A percentile compares a stretch with the other conserved stretches of the same genome.
These are phyloP conservation scores for Diatrype stigma DNA, from an alignment of 2,329 filamentous ascomycete genomes.

Conservation along the genomic window DNA sequence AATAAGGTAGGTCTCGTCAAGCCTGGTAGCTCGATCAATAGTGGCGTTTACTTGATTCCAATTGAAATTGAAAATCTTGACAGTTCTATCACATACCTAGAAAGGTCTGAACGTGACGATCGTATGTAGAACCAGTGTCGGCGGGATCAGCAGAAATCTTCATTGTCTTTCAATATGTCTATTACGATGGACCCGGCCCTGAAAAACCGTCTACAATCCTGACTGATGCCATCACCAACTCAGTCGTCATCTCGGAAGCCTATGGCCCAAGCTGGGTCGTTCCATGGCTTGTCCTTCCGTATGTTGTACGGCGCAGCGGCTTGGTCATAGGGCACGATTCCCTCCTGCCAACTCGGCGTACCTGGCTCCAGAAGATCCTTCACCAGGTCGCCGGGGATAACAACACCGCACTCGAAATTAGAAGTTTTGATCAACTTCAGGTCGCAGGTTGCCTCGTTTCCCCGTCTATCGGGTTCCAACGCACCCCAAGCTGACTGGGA, in stretches of 20 bases:
- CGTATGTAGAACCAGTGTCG: too few relatives aligned
- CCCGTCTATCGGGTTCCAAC: conserved; percentile 16
- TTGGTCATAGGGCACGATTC: conserved; percentile 17
- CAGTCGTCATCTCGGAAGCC: neutral
- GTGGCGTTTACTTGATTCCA: too few relatives aligned
- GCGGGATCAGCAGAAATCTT: too few relatives aligned
- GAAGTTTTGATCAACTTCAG: conserved; percentile 17
- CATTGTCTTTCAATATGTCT: too few relatives aligned
- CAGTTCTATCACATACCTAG: too few relatives aligned
- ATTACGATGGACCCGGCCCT: too few relatives aligned
- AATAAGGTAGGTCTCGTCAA: too few relatives aligned
- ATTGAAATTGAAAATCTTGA: too few relatives aligned
- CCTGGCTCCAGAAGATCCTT: conserved; percentile 14
- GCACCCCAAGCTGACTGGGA: conserved; percentile 20
- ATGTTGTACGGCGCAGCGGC: conserved; percentile 10
- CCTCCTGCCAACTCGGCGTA: conserved; percentile 16
- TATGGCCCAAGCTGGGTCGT: conserved; percentile 15
- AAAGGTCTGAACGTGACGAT: too few relatives aligned
- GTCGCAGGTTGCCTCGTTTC: conserved; percentile 15
- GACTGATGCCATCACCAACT: too few relatives aligned
- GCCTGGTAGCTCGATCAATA: too few relatives aligned
- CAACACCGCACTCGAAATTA: conserved; percentile 22
- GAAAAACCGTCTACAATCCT: too few relatives aligned
- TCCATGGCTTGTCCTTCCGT: conserved; percentile 16
- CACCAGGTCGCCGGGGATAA: conserved; percentile 17